Conservation (phyloP, 2,329 filamentous ascomycete species). For the Botryosphaeria dothidea region DNA sequence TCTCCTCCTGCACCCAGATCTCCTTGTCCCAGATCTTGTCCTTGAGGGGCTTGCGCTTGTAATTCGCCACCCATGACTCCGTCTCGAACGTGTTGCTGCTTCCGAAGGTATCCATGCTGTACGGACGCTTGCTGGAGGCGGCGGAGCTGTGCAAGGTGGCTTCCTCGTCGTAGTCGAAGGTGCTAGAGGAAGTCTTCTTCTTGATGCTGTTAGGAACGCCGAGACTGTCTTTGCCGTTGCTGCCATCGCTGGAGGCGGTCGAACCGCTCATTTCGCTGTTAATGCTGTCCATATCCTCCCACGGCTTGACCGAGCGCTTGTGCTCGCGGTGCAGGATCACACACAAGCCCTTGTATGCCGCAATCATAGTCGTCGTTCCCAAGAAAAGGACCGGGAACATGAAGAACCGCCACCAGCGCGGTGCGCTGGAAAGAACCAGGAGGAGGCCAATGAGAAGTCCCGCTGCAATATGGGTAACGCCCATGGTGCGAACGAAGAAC, state of each 20-base stretch:
- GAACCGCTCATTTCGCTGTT: conserved; percentile 19
- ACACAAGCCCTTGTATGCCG: conserved; percentile 78
- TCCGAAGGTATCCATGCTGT: conserved; percentile 39
- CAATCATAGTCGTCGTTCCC: conserved; percentile 71
- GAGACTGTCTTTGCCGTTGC: background rate
- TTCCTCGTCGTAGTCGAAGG: conserved; percentile 44
- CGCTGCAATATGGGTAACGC: conserved; percentile 58
- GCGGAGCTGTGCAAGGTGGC: conserved; percentile 12
- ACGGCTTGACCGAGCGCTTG: conserved; percentile 73
- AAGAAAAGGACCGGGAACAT: conserved; percentile 66
- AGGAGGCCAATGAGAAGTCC: conserved; percentile 63
- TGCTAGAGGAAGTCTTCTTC: background rate
- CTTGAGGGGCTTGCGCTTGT: conserved; percentile 67
- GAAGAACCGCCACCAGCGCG: conserved; percentile 67
- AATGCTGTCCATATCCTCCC: conserved; percentile 61
- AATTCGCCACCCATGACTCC: conserved; percentile 73
- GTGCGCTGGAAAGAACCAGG: conserved; percentile 64
- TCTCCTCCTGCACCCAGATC: conserved; percentile 77
- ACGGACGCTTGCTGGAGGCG: conserved; percentile 12
- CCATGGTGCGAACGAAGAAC: conserved; percentile 67
- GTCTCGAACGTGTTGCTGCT: conserved; percentile 67
- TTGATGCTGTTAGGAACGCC: background rate
- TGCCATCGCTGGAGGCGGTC: conserved; percentile 12
- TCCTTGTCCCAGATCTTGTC: conserved; percentile 76
- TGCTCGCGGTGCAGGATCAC: conserved; percentile 74